phyloP scores from a whole-genome alignment of 2,329 filamentous ascomycete species.

The Akanthomyces lecanii region DNA sequence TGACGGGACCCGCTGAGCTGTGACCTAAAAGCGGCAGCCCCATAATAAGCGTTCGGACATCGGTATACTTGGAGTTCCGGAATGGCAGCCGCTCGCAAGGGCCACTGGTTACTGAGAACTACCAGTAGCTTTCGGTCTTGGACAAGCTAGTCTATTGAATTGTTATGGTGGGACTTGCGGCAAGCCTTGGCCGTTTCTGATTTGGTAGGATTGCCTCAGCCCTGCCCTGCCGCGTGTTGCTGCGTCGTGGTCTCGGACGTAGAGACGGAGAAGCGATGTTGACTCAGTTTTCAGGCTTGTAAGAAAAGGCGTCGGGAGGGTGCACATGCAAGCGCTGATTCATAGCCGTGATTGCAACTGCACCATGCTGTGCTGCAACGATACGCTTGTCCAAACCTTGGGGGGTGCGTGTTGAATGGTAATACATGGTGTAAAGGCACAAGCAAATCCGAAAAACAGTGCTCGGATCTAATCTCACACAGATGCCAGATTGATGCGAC shows the following conservation, averaged over 20 bases:
- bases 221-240: background rate
- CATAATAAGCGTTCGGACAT: slow-evolving; percentile 1
- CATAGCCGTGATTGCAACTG: too few relatives aligned
- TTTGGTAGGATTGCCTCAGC: background rate
- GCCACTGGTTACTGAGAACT: background rate
- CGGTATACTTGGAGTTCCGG: slow-evolving; percentile 8
- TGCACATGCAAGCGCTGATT: too few relatives aligned
- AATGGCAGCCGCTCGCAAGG: too few relatives aligned
- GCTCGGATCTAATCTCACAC: background rate
- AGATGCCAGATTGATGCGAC: background rate
- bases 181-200: background rate
- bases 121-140: background rate
- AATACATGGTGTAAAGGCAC: too few relatives aligned
- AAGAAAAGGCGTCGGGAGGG: too few relatives aligned
- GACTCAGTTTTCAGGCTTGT: background rate
- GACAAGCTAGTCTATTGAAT: background rate
- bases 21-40: background rate
- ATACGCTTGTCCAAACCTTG: too few relatives aligned
- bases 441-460: too few relatives aligned
- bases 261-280: background rate
- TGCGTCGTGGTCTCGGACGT: background rate
- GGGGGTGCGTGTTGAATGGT: too few relatives aligned
- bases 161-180: too few relatives aligned
- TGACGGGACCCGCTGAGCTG: background rate
- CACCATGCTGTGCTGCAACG: too few relatives aligned